Percentiles rank a stretch among this genome's conserved stretches.
Evolutionary conservation across 768 basidiomycete species (phyloP).

Genomic region (Mycena belliarum): DNA sequence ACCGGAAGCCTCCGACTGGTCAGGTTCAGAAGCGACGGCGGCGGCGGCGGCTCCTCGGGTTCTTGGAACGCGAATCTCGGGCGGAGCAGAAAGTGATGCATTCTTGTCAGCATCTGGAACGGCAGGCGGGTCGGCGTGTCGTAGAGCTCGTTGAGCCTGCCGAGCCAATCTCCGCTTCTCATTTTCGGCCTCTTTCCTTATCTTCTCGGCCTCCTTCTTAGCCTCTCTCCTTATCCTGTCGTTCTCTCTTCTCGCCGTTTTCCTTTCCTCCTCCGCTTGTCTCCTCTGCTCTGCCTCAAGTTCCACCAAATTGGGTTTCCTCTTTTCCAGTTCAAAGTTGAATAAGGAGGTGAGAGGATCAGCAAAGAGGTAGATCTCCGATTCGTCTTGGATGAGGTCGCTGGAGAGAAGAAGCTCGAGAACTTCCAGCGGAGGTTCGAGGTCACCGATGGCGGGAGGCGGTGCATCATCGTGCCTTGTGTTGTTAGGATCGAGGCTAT

Average conservation of each 20-base stretch:
- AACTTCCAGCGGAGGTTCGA: conserved; percentile 67
- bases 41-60: conserved; percentile 48
- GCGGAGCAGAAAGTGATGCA: conserved; percentile 32
- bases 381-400: conserved; percentile 52
- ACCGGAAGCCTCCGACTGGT: conserved; percentile 21
- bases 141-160: conserved; percentile 18
- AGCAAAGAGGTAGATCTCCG: conserved; percentile 54
- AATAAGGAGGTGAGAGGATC: conserved; percentile 70
- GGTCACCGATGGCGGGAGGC: conserved; percentile 54
- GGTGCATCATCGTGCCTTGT: not conserved
- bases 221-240: too few species aligned
- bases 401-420: conserved; percentile 57
- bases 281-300: conserved; percentile 26
- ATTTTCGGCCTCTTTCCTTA: conserved; percentile 9
- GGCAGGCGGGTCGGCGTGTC: not conserved
- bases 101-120: not conserved
- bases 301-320: conserved; percentile 44
- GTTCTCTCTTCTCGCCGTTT: conserved; percentile 2
- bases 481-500: not conserved
- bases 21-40: conserved; percentile 44
- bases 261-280: too few species aligned
- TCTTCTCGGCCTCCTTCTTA: too few species aligned
- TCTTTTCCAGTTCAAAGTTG: conserved; percentile 60
- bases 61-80: conserved; percentile 51
- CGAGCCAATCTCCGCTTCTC: conserved; percentile 18